Percentiles rank a stretch among this genome's conserved stretches.
Conservation (phyloP, 2,329 filamentous ascomycete species). For the Xylaria sp. region DNA sequence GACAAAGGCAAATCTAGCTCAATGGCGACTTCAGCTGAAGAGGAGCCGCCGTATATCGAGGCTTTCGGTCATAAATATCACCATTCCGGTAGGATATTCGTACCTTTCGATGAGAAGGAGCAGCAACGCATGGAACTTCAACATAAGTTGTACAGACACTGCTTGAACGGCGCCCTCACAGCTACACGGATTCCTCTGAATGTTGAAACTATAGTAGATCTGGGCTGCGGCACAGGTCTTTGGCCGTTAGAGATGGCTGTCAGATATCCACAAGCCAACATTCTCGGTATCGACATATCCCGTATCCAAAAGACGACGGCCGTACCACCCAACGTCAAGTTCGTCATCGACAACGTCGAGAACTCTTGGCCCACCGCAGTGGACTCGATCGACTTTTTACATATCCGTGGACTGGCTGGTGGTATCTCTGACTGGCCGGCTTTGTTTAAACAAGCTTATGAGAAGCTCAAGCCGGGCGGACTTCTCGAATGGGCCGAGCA, state of each 20-base stretch:
- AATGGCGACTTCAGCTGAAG: constrained; percentile 20
- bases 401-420: constrained; percentile 51
- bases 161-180: constrained; percentile 40
- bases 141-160: constrained; percentile 37
- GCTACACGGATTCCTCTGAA: constrained; percentile 38
- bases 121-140: constrained; percentile 36
- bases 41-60: constrained; percentile 33
- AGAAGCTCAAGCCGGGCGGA: constrained; percentile 51
- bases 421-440: constrained; percentile 51
- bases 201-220: constrained; percentile 46
- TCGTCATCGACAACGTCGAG: constrained; percentile 64
- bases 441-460: constrained; percentile 45
- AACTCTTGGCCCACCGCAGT: constrained; percentile 47
- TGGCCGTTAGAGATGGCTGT: constrained; percentile 53
- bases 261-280: constrained; percentile 46
- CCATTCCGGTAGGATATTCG: constrained; percentile 38
- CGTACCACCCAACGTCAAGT: constrained; percentile 64
- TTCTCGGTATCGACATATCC: constrained; percentile 50
- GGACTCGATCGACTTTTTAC: constrained; percentile 48
- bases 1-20: constrained; percentile 22
- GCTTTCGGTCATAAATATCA: constrained; percentile 40
- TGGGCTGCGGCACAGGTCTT: constrained; percentile 50
- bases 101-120: constrained; percentile 40
- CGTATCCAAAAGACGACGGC: constrained; percentile 47
- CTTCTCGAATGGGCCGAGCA: constrained; percentile 53